Conservation (phyloP, 345 rosid genomes). For the Hypericum perforatum region DNA sequence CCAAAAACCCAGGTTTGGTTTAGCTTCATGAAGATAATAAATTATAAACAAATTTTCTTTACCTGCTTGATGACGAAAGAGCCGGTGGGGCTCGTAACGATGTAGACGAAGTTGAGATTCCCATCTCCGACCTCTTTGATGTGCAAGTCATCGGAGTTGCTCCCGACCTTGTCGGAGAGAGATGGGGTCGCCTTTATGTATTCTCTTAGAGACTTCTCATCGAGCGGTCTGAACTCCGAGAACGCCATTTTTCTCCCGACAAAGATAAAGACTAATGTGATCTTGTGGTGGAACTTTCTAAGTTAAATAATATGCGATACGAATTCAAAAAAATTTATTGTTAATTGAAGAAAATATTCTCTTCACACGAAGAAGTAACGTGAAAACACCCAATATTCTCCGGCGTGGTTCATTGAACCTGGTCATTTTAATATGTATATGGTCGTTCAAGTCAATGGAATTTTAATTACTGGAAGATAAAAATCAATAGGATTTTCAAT, state of each 20-base stretch:
- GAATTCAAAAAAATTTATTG: too few relatives aligned
- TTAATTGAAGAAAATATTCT: too few relatives aligned
- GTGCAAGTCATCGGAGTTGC: slow-evolving; percentile 45
- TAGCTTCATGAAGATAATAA: too few relatives aligned
- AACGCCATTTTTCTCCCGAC: slow-evolving; percentile 32
- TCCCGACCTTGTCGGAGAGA: slow-evolving; percentile 52
- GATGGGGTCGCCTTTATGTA: slow-evolving; percentile 69
- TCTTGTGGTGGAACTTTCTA: too few relatives aligned
- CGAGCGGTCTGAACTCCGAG: slow-evolving; percentile 55
- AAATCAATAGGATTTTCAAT: background rate
- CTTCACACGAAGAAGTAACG: too few relatives aligned
- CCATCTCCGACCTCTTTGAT: slow-evolving; percentile 96
- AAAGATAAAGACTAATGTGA: too few relatives aligned
- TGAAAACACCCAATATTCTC: background rate
- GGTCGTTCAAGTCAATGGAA: background rate
- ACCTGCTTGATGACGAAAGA: slow-evolving; percentile 93
- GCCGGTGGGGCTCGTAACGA: slow-evolving; percentile 48
- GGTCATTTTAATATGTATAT: slow-evolving; percentile 1
- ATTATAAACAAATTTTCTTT: too few relatives aligned
- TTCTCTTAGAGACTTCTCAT: slow-evolving; percentile 62
- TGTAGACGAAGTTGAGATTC: slow-evolving; percentile 83
- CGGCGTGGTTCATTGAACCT: slow-evolving; percentile 13
- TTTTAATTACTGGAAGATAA: background rate
- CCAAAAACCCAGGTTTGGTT: too few relatives aligned
- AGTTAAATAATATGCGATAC: too few relatives aligned